phyloP scores from a whole-genome alignment of 805 yeast species.

The Metschnikowia continentalis region DNA sequence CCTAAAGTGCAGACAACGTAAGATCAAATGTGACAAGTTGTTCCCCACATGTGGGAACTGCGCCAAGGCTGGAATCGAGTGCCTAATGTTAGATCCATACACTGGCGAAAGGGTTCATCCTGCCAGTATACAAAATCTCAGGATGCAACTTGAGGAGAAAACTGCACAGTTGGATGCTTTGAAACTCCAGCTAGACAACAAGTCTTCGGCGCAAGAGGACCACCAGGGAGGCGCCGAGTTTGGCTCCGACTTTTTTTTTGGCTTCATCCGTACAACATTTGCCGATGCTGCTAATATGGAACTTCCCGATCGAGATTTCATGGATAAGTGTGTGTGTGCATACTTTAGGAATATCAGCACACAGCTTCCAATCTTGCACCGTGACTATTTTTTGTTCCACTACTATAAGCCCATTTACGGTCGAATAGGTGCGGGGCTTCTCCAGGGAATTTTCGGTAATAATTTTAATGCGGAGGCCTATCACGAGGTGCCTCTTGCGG shows the following conservation, averaged over 20 bases:
- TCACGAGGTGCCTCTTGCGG: neutral
- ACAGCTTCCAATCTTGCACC: slow-evolving; percentile 16
- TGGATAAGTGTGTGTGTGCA: slow-evolving; percentile 8
- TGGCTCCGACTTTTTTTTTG: neutral
- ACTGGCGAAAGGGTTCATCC: slow-evolving; percentile 16
- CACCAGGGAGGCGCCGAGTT: neutral
- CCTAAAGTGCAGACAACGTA: slow-evolving; percentile 12
- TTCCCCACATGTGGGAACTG: slow-evolving; percentile 18
- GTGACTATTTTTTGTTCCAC: slow-evolving; percentile 12
- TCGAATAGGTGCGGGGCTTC: neutral
- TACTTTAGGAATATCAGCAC: slow-evolving; percentile 12
- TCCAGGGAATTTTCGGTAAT: slow-evolving; percentile 2
- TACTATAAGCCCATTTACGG: slow-evolving; percentile 16
- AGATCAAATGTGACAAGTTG: slow-evolving; percentile 15
- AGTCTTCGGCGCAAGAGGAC: neutral
- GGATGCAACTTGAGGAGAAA: slow-evolving; percentile 7
- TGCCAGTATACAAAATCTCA: slow-evolving; percentile 10
- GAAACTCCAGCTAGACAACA: slow-evolving; percentile 1
- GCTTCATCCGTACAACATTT: neutral
- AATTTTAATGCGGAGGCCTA: neutral
- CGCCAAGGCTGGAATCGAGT: slow-evolving; percentile 11
- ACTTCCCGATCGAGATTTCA: slow-evolving; percentile 7
- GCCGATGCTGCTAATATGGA: slow-evolving; percentile 1
- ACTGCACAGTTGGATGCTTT: slow-evolving; percentile 7
- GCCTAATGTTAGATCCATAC: slow-evolving; percentile 12